phyloP scores from a whole-genome alignment of 768 basidiomycete species.

The Amyloporia xantha region DNA sequence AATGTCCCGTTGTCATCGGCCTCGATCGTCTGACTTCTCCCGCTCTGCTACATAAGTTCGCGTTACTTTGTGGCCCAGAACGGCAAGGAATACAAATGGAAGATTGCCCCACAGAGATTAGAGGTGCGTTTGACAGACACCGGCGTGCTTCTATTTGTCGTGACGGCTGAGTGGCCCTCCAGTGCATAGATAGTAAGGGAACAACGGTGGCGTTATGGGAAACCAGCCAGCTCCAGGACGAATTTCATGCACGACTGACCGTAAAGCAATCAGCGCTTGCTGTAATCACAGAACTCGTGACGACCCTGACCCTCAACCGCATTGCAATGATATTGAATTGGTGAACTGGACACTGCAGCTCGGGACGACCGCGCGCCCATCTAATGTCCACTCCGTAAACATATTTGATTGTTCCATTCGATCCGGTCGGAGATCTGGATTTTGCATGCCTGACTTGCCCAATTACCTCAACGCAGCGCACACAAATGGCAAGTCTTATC shows the following conservation, averaged over 20 bases:
- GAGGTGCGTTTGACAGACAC: conserved; percentile 44
- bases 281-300: conserved; percentile 70
- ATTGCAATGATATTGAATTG: conserved; percentile 60
- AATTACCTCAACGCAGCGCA: conserved; percentile 7
- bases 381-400: conserved; percentile 13
- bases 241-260: conserved; percentile 53
- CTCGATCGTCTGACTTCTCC: neutral
- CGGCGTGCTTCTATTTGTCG: neutral
- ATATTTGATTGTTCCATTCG: conserved; percentile 15
- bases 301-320: conserved; percentile 67
- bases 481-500: conserved; percentile 8
- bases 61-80: conserved; percentile 69
- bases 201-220: conserved; percentile 62
- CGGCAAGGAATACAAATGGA: conserved; percentile 74
- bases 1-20: neutral
- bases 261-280: conserved; percentile 52
- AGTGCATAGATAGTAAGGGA: conserved; percentile 63
- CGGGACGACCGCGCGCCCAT: conserved; percentile 1
- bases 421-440: conserved; percentile 6
- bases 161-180: conserved; percentile 11
- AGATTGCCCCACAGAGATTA: conserved; percentile 51
- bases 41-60: conserved; percentile 38
- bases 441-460: conserved; percentile 1
- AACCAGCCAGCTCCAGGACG: conserved; percentile 45
- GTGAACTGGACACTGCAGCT: conserved; percentile 22